phyloP scores from a whole-genome alignment of 176 grass and related monocot species.

The Cenchrus americanus region DNA sequence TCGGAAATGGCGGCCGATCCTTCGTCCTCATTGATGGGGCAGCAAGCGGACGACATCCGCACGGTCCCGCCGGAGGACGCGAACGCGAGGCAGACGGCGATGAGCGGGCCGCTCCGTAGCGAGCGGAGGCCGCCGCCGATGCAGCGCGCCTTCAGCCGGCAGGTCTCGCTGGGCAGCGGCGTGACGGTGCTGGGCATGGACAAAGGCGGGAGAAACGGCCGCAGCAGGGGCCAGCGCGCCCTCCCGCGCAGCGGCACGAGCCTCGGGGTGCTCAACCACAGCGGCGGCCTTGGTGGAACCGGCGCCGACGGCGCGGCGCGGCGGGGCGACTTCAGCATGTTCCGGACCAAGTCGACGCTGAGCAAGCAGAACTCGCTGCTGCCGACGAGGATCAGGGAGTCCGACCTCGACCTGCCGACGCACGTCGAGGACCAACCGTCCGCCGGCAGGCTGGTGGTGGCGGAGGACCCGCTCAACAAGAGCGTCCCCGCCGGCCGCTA shows the following conservation, averaged over 20 bases:
- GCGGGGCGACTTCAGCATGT: constrained; percentile 88
- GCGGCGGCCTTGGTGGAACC: constrained; percentile 16
- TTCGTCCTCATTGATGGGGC: constrained; percentile 37
- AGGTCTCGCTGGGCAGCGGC: constrained; percentile 84
- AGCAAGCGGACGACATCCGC: constrained; percentile 54
- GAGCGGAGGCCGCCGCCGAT: constrained; percentile 50
- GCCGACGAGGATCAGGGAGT: constrained; percentile 56
- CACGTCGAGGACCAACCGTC: constrained; percentile 51
- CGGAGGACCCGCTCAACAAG: constrained; percentile 73
- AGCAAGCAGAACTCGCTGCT: constrained; percentile 80
- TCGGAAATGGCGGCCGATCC: constrained; percentile 53
- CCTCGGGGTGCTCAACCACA: constrained; percentile 63
- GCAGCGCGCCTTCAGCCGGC: constrained; percentile 62
- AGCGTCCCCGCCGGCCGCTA: constrained; percentile 91
- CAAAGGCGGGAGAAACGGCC: constrained; percentile 39
- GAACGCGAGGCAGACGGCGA: constrained; percentile 40
- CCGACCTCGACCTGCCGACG: constrained; percentile 50
- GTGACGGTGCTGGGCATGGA: constrained; percentile 78
- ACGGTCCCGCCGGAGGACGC: constrained; percentile 32
- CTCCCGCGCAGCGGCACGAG: constrained; percentile 84
- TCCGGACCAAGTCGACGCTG: constrained; percentile 94
- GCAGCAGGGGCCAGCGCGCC: constrained; percentile 39
- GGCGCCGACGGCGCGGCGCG: constrained; percentile 36
- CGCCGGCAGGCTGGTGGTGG: constrained; percentile 17
- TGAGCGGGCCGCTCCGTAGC: constrained; percentile 51